These are phyloP conservation scores for Acer negundo DNA, from an alignment of 345 rosid genomes.

Conservation along the genomic window DNA sequence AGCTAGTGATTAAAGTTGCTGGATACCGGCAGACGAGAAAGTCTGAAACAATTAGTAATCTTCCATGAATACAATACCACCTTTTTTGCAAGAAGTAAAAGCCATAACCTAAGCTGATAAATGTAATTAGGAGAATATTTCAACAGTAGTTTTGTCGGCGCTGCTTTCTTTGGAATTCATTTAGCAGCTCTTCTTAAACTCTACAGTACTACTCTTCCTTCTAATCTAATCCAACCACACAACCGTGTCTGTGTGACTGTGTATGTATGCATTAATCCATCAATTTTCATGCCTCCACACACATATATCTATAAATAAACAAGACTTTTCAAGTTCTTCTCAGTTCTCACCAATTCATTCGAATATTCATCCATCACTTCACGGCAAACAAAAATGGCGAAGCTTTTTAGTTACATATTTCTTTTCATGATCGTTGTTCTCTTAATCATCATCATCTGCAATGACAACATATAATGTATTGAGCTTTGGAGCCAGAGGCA, in stretches of 20 bases:
- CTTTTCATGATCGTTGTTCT: not conserved
- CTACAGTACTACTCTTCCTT: not conserved
- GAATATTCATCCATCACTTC: not conserved
- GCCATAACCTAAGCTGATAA: no score
- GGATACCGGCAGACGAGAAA: no score
- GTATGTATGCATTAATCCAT: not conserved
- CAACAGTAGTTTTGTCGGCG: not conserved
- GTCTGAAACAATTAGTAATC: no score
- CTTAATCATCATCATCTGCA: not conserved
- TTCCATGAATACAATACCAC: no score
- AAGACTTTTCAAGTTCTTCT: not conserved
- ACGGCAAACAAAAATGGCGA: not conserved
- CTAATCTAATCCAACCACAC: not conserved
- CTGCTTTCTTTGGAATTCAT: constrained; percentile 13
- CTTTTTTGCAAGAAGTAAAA: no score
- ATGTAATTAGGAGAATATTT: no score
- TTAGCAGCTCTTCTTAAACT: not conserved
- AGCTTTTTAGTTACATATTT: not conserved
- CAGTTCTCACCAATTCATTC: no score
- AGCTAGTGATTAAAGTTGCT: no score
- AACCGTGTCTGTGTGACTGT: no score
- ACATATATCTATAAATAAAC: not conserved
- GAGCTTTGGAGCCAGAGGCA: constrained; percentile 18
- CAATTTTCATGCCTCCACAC: not conserved
- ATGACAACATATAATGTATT: constrained; percentile 5